A percentile compares a stretch with the other conserved stretches of the same genome.
Conservation (phyloP, 2,329 filamentous ascomycete genomes). For the Rhinocladiella mackenziei region DNA sequence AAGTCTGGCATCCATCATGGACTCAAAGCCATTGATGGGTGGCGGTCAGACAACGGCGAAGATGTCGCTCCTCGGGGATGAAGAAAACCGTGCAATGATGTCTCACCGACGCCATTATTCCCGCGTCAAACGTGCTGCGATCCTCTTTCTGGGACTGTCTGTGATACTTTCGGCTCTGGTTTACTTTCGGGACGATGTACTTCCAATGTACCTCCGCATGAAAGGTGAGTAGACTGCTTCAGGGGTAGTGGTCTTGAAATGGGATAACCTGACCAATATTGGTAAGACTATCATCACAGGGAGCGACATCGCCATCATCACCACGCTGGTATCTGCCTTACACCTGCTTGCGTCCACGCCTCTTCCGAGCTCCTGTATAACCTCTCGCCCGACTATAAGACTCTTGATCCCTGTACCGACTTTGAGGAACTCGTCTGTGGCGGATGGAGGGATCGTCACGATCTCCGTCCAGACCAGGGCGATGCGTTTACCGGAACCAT, state of each 20-base stretch:
- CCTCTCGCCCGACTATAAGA: slow-evolving; percentile 57
- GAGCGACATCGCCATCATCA: slow-evolving; percentile 2
- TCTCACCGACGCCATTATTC: not conserved
- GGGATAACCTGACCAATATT: not conserved
- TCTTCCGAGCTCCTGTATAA: slow-evolving; percentile 61
- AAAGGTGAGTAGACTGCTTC: slow-evolving; percentile 1
- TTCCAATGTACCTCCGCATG: not conserved
- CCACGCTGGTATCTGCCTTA: slow-evolving; percentile 46
- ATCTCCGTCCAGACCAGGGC: slow-evolving; percentile 61
- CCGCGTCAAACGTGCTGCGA: not conserved
- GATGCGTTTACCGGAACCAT: slow-evolving; percentile 58
- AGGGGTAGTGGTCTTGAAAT: too few relatives aligned
- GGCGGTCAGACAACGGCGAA: slow-evolving; percentile 1
- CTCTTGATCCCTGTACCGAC: slow-evolving; percentile 64
- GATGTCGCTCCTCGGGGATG: not conserved
- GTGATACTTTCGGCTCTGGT: not conserved
- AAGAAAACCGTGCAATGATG: not conserved
- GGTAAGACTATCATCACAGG: not conserved
- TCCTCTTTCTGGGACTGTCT: not conserved
- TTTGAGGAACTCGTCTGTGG: slow-evolving; percentile 67
- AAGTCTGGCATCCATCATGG: not conserved
- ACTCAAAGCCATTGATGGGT: not conserved
- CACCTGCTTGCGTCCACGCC: slow-evolving; percentile 60
- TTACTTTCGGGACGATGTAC: not conserved
- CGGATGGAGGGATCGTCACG: slow-evolving; percentile 61